These are phyloP conservation scores for Globisporangium heterothallicum DNA, from an alignment of 352 stramenopile species.

Conservation along the genomic window DNA sequence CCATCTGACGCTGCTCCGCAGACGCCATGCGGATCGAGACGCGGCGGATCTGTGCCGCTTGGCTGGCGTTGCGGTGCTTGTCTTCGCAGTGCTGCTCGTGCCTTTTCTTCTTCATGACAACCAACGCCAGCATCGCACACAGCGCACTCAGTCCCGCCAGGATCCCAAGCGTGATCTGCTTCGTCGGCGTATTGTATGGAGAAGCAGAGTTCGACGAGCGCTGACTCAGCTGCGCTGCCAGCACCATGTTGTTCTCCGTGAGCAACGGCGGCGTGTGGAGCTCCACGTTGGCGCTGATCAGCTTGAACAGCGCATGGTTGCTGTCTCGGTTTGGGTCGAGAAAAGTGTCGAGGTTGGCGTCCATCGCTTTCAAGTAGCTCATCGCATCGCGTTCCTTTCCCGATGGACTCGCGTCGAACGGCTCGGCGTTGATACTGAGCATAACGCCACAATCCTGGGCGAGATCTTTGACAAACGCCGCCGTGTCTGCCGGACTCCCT, in stretches of 20 bases:
- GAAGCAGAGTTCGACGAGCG: conserved; percentile 3
- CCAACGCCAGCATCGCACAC: conserved; percentile 51
- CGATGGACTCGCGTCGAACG: conserved; percentile 4
- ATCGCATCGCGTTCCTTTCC: conserved; percentile 4
- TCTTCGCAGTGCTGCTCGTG: conserved; percentile 49
- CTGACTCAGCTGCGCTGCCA: neutral
- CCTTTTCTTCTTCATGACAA: conserved; percentile 53
- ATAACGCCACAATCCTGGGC: conserved; percentile 16
- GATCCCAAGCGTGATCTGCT: conserved; percentile 52
- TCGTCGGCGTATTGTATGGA: conserved; percentile 47
- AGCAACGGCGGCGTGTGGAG: conserved; percentile 2
- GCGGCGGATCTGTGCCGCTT: conserved; percentile 62
- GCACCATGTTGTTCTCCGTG: neutral
- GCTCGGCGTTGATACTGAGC: conserved; percentile 13
- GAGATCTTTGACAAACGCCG: neutral
- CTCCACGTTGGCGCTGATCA: conserved; percentile 8
- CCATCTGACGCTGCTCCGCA: neutral
- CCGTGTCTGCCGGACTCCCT: neutral
- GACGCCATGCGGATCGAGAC: conserved; percentile 67
- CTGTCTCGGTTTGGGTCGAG: conserved; percentile 1
- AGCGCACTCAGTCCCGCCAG: conserved; percentile 49
- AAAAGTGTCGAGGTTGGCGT: conserved; percentile 7
- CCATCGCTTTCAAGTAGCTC: conserved; percentile 6
- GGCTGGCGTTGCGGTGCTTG: conserved; percentile 50
- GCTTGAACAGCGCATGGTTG: conserved; percentile 5